Evolutionary conservation across 2,329 filamentous ascomycete genomes (phyloP).

Genomic region (Beauveria bassiana): DNA sequence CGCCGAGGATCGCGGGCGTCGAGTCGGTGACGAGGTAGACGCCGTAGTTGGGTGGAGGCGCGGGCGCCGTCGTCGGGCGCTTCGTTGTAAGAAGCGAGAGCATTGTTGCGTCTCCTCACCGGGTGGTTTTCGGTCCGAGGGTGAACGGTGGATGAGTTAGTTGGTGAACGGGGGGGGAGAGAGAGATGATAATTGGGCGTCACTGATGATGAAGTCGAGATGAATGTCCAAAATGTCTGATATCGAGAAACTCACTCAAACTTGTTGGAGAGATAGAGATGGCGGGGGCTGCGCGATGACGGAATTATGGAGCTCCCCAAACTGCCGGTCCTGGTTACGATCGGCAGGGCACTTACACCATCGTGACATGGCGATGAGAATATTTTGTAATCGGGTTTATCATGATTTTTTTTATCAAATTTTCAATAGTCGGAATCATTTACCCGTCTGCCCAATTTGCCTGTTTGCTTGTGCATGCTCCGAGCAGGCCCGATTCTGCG

Average conservation of each 20-base stretch:
- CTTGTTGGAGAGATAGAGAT: background rate
- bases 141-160: background rate
- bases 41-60: constrained; percentile 58
- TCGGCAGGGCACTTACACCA: constrained; percentile 1
- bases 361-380: background rate
- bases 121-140: background rate
- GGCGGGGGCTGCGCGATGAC: background rate
- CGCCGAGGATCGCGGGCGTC: constrained; percentile 72
- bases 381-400: background rate
- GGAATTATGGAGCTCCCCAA: constrained; percentile 6
- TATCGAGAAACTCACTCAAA: constrained; percentile 3
- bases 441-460: background rate
- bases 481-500: background rate
- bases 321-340: background rate
- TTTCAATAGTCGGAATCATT: background rate
- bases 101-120: background rate
- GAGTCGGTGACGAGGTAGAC: constrained; percentile 92
- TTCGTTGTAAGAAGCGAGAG: constrained; percentile 5
- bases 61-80: constrained; percentile 19
- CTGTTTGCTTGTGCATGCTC: background rate
- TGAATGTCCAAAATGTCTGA: background rate
- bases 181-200: background rate
- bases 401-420: background rate
- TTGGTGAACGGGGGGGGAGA: no score
- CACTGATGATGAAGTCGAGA: background rate